A percentile compares a stretch with the other conserved stretches of the same genome.
Evolutionary conservation across 106 monocot species (phyloP).

Genomic region (Triglochin maritima): DNA sequence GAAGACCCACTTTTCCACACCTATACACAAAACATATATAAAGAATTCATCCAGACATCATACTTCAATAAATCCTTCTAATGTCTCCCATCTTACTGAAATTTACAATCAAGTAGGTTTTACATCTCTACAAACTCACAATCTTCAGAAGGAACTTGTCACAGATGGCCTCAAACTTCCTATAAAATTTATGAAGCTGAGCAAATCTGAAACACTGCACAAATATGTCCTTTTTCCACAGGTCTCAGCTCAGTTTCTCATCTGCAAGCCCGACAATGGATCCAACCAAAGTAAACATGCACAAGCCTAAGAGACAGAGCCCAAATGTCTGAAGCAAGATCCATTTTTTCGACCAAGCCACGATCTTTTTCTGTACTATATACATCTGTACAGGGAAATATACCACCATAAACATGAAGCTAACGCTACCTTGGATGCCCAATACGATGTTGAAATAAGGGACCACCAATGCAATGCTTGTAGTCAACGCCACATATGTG

Average conservation of each 20-base stretch:
- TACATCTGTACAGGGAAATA: constrained; percentile 13
- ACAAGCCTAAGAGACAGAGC: neutral
- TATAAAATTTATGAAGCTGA: no score
- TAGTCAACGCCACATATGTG: neutral
- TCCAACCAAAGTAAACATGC: neutral
- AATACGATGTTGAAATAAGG: constrained; percentile 9
- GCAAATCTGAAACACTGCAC: no score
- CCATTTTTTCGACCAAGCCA: constrained; percentile 1
- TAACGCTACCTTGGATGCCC: constrained; percentile 1
- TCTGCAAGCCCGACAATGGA: neutral
- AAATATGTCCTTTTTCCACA: neutral
- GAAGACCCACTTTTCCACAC: no score
- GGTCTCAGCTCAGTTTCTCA: neutral
- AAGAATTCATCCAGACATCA: no score
- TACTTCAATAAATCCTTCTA: no score
- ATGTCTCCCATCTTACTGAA: no score
- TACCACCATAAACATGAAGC: constrained; percentile 3
- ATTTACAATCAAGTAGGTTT: no score
- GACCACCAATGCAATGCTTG: constrained; percentile 2
- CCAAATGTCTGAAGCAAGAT: constrained; percentile 1
- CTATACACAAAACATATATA: no score
- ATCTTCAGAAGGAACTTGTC: no score
- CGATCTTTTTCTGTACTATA: neutral
- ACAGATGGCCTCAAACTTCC: no score
- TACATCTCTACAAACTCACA: no score